A percentile compares a stretch with the other conserved stretches of the same genome.
Conservation (phyloP, 225 moss, liverwort and hornwort species). For the Climacium dendroides region DNA sequence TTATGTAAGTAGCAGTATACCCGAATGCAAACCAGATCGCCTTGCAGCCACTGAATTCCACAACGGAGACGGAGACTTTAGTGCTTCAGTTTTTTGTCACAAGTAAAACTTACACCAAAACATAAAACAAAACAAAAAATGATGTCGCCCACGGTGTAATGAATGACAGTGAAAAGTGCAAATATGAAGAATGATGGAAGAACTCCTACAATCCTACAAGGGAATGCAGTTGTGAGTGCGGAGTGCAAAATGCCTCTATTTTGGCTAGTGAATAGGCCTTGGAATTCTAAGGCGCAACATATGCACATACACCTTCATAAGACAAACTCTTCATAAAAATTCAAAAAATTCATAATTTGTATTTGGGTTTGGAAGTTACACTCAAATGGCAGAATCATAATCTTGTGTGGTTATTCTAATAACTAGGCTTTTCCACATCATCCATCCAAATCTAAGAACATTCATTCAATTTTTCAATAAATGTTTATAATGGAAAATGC, state of each 20-base stretch:
- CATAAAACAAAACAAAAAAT: not conserved
- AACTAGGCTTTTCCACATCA: too few species aligned
- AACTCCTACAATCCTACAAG: too few species aligned
- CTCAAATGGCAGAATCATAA: not conserved
- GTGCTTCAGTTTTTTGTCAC: not conserved
- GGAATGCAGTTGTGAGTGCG: not conserved
- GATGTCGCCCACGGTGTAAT: not conserved
- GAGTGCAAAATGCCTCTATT: not conserved
- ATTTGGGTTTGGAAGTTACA: not conserved
- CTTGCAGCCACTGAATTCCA: not conserved
- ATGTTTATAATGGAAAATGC: not conserved
- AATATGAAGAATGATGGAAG: not conserved
- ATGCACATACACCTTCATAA: fast-evolving
- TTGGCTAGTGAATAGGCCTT: not conserved
- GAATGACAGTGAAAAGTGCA: not conserved
- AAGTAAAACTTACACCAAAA: not conserved
- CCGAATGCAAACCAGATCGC: not conserved
- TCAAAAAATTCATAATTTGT: not conserved
- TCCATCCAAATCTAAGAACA: too few species aligned
- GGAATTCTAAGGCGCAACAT: not conserved
- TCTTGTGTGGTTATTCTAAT: fast-evolving
- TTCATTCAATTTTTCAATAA: not conserved
- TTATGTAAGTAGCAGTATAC: not conserved
- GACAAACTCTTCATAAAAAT: not conserved
- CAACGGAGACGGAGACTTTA: not conserved